phyloP scores from a whole-genome alignment of 495 filamentous ascomycete genomes.

The Talaromyces liani region DNA sequence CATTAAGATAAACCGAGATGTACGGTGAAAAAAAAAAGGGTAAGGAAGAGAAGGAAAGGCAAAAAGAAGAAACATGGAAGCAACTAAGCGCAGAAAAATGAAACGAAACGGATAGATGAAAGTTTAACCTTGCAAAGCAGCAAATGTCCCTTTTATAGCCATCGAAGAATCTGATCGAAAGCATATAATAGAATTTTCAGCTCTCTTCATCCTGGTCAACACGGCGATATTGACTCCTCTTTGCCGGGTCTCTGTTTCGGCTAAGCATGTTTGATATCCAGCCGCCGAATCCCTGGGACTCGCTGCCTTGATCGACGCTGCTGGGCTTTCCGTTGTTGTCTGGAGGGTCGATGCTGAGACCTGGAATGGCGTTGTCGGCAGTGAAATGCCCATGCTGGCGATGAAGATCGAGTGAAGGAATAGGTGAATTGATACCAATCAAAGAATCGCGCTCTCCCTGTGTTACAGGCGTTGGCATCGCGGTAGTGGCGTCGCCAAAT shows the following conservation, averaged over 20 bases:
- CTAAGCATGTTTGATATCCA: slow-evolving; percentile 62
- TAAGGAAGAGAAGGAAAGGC: not conserved
- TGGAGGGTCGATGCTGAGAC: slow-evolving; percentile 67
- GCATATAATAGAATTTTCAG: not conserved
- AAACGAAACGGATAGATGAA: not conserved
- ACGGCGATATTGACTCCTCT: slow-evolving; percentile 52
- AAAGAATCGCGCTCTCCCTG: slow-evolving; percentile 70
- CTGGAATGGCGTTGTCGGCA: slow-evolving; percentile 58
- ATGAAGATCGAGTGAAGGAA: slow-evolving; percentile 70
- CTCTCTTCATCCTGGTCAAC: slow-evolving; percentile 57
- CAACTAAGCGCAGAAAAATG: not conserved
- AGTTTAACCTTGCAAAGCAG: not conserved
- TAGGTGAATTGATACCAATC: slow-evolving; percentile 63
- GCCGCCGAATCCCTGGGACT: slow-evolving; percentile 47
- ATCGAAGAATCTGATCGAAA: not conserved
- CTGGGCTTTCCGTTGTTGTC: slow-evolving; percentile 40
- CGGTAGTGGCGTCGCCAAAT: slow-evolving; percentile 81
- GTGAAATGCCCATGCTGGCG: slow-evolving; percentile 42
- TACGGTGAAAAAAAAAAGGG: not conserved
- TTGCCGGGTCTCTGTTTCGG: slow-evolving; percentile 41
- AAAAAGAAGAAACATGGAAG: not conserved
- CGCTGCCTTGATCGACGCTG: slow-evolving; percentile 20
- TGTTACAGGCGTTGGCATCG: slow-evolving; percentile 63
- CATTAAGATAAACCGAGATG: slow-evolving; percentile 1
- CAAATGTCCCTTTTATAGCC: not conserved